Conservation (phyloP, 306 rosid genomes). For the Dalbergia oliveri region DNA sequence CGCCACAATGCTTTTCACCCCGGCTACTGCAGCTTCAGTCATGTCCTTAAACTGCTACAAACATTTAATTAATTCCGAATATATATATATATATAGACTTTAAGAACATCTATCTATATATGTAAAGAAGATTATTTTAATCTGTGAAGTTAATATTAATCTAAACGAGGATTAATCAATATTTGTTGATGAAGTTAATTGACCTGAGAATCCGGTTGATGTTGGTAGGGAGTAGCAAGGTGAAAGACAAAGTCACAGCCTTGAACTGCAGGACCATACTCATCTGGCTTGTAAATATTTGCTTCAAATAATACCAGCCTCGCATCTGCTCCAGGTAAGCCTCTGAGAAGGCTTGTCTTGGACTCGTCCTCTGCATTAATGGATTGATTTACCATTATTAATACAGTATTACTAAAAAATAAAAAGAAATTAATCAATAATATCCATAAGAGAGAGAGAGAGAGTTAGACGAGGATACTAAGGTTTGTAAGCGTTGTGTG, state of each 20-base stretch:
- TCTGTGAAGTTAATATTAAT: too few species aligned
- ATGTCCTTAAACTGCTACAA: constrained; percentile 46
- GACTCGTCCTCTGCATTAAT: constrained; percentile 52
- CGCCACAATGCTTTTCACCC: constrained; percentile 43
- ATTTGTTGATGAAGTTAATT: too few species aligned
- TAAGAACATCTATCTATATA: too few species aligned
- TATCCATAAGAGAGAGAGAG: background rate
- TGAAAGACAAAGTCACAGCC: constrained; percentile 67
- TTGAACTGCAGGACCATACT: constrained; percentile 49
- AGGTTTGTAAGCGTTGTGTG: constrained; percentile 66
- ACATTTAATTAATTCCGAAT: too few species aligned
- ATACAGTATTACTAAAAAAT: background rate
- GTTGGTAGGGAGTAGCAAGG: constrained; percentile 53
- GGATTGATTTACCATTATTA: background rate
- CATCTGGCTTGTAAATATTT: constrained; percentile 49
- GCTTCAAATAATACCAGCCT: constrained; percentile 60
- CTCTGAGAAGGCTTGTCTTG: constrained; percentile 50
- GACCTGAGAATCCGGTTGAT: constrained; percentile 53
- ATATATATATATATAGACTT: too few species aligned
- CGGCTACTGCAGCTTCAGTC: constrained; percentile 55
- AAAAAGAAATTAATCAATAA: background rate
- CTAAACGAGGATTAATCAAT: too few species aligned
- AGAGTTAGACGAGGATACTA: constrained; percentile 22
- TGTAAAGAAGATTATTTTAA: too few species aligned
- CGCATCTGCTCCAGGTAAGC: constrained; percentile 48